Evolutionary conservation across 441 rosid species (phyloP).

Genomic region (Adansonia madagascariensis): DNA sequence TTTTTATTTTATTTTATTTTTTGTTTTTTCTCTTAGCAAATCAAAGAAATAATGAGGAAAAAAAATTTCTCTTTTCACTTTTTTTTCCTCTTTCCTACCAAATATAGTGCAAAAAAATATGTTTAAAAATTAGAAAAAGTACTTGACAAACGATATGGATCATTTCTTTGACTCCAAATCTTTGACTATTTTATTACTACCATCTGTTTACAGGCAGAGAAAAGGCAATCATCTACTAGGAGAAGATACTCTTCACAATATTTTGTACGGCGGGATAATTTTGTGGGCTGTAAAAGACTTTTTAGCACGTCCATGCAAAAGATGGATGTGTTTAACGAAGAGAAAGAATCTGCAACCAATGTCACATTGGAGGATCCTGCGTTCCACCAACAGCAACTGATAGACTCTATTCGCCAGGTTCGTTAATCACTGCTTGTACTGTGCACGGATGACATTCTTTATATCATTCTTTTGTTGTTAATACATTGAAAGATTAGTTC

Average conservation of each 20-base stretch:
- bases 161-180: not conserved
- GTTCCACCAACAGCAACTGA: conserved; percentile 26
- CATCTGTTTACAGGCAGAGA: conserved; percentile 43
- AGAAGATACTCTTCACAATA: conserved; percentile 63
- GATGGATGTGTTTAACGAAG: conserved; percentile 30
- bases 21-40: not conserved
- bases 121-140: not conserved
- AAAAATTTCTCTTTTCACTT: not conserved
- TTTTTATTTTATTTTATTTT: too few species aligned
- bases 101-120: not conserved
- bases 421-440: conserved; percentile 21
- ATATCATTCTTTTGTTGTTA: not conserved
- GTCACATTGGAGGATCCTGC: conserved; percentile 35
- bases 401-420: conserved; percentile 49
- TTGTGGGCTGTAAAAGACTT: conserved; percentile 45
- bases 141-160: not conserved
- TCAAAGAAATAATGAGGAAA: not conserved
- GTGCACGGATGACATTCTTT: not conserved
- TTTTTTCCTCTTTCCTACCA: not conserved
- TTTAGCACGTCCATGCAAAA: conserved; percentile 46
- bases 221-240: conserved; percentile 43
- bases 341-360: conserved; percentile 33
- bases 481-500: conserved; percentile 10
- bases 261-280: conserved; percentile 47
- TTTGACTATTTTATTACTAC: not conserved